phyloP scores from a whole-genome alignment of 192 early-diverging fungal species.

The Piromyces finnis region DNA sequence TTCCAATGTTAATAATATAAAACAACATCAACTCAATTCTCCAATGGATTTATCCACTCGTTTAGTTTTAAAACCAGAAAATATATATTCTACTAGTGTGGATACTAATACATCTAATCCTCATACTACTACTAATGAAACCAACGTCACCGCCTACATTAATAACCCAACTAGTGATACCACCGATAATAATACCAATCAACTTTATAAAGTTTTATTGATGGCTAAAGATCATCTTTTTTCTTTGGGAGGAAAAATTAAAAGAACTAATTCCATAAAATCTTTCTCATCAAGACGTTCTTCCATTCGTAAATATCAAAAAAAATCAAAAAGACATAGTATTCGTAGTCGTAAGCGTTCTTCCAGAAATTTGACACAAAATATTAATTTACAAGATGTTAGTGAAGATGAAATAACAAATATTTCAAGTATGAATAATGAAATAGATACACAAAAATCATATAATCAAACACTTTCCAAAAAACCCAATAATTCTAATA shows the following conservation, averaged over 20 bases:
- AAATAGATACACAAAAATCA: no score
- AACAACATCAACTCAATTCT: background rate
- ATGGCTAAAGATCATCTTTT: background rate
- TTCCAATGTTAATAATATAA: no score
- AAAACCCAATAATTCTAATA: no score
- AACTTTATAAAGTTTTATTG: background rate
- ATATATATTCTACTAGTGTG: no score
- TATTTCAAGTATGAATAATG: background rate
- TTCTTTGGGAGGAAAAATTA: background rate
- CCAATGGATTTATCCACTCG: background rate
- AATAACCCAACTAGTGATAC: no score
- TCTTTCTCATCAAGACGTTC: background rate
- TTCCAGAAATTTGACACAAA: background rate
- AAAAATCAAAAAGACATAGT: background rate
- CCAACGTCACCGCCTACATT: no score
- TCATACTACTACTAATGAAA: no score
- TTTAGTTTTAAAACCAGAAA: no score
- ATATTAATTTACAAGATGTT: background rate
- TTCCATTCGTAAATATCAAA: background rate
- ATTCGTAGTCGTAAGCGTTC: background rate
- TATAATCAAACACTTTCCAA: no score
- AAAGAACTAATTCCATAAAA: background rate
- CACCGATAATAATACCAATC: background rate
- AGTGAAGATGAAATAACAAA: background rate
- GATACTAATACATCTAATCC: no score